Conservation (phyloP, 352 stramenopile species). For the Phytophthora megakarya region DNA sequence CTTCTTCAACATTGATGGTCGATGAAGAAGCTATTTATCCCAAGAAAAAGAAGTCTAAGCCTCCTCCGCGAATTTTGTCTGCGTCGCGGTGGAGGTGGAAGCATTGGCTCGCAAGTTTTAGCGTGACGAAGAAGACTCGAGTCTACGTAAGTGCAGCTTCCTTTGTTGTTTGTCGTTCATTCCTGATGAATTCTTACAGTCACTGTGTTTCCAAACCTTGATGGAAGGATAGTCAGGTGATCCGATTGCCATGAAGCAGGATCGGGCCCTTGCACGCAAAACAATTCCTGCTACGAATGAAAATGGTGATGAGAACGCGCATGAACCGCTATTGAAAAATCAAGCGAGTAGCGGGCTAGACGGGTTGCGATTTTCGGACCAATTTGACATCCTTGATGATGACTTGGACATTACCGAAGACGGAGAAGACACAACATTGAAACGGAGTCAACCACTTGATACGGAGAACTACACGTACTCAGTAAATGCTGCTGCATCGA, state of each 20-base stretch:
- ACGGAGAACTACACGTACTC: conserved; percentile 64
- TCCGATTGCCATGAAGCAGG: conserved; percentile 22
- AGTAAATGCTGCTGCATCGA: conserved; percentile 46
- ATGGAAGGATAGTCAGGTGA: conserved; percentile 33
- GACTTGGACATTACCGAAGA: conserved; percentile 12
- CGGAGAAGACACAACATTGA: not conserved
- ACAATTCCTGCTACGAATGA: conserved; percentile 5
- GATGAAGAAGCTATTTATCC: conserved; percentile 19
- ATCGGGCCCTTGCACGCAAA: conserved; percentile 1
- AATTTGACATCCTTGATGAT: conserved; percentile 13
- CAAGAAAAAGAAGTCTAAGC: conserved; percentile 22
- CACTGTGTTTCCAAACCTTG: not conserved
- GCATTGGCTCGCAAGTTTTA: conserved; percentile 26
- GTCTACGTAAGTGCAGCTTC: conserved; percentile 41
- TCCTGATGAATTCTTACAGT: not conserved
- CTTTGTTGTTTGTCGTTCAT: not conserved
- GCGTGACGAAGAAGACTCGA: conserved; percentile 34
- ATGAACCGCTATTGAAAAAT: conserved; percentile 10
- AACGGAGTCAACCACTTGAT: conserved; percentile 18
- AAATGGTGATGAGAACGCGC: not conserved
- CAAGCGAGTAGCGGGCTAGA: conserved; percentile 11
- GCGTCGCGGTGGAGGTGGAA: conserved; percentile 30
- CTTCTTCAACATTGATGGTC: conserved; percentile 27
- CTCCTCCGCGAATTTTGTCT: conserved; percentile 17
- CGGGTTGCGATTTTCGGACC: conserved; percentile 4